Conservation (phyloP, 192 early-diverging fungal species). For the Podila epigama region DNA sequence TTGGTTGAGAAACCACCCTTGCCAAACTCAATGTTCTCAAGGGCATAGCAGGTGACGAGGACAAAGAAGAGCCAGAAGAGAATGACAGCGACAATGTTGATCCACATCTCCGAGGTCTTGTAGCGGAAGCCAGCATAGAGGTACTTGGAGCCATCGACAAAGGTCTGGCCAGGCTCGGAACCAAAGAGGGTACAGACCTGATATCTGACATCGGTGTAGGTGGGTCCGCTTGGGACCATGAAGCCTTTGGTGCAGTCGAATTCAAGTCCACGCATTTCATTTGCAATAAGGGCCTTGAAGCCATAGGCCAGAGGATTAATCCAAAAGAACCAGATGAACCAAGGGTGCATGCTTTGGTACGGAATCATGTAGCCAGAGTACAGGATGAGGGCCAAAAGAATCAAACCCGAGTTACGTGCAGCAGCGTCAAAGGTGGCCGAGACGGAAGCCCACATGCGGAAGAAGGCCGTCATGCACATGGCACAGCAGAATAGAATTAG, state of each 20-base stretch:
- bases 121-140: constrained; percentile 62
- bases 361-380: constrained; percentile 73
- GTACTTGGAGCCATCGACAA: constrained; percentile 70
- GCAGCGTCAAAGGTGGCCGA: constrained; percentile 60
- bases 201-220: constrained; percentile 48
- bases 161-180: constrained; percentile 55
- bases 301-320: constrained; percentile 69
- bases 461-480: constrained; percentile 64
- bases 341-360: constrained; percentile 64
- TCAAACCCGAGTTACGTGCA: constrained; percentile 57
- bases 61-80: constrained; percentile 57
- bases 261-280: constrained; percentile 64
- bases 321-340: constrained; percentile 70
- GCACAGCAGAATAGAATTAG: constrained; percentile 61
- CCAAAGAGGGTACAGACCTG: constrained; percentile 73
- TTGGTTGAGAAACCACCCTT: constrained; percentile 61
- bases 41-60: constrained; percentile 43
- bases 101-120: constrained; percentile 64
- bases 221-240: constrained; percentile 36
- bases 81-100: constrained; percentile 66
- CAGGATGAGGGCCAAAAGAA: constrained; percentile 58
- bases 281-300: constrained; percentile 65
- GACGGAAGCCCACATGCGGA: constrained; percentile 64
- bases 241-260: constrained; percentile 48
- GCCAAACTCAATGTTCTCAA: constrained; percentile 71